These are phyloP conservation scores for Pestalotiopsis sp. DNA, from an alignment of 2,329 filamentous ascomycete species.

Conservation along the genomic window DNA sequence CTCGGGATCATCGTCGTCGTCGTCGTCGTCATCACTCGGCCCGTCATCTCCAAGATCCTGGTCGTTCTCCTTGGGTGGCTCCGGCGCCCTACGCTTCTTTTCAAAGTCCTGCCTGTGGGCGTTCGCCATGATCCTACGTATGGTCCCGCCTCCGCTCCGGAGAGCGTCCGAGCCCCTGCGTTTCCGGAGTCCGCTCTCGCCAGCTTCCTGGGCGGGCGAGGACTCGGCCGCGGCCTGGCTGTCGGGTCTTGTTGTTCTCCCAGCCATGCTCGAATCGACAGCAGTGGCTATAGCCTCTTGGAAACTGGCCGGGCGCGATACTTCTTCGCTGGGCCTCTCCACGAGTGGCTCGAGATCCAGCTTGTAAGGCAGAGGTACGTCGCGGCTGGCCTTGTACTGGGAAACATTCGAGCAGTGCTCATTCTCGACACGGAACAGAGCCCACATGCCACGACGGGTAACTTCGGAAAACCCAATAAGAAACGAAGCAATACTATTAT, in stretches of 20 bases:
- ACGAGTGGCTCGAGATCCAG: conserved; percentile 45
- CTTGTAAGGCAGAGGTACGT: conserved; percentile 82
- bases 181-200: conserved; percentile 21
- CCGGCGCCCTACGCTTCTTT: conserved; percentile 61
- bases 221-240: conserved; percentile 3
- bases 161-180: conserved; percentile 20
- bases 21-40: conserved; percentile 29
- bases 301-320: conserved; percentile 16
- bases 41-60: conserved; percentile 37
- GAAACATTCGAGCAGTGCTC: conserved; percentile 93
- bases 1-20: conserved; percentile 30
- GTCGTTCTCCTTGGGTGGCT: conserved; percentile 30
- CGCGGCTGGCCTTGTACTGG: conserved; percentile 84
- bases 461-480: conserved; percentile 77
- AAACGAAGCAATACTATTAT: conserved; percentile 82
- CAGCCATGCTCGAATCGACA: not conserved
- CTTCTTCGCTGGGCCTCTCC: conserved; percentile 38
- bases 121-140: conserved; percentile 69
- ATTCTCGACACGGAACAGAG: conserved; percentile 92
- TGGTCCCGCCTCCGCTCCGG: conserved; percentile 32
- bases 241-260: not conserved
- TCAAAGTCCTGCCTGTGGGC: conserved; percentile 93
- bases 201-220: conserved; percentile 11
- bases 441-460: conserved; percentile 85
- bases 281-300: not conserved